Evolutionary conservation across 164 flowering plant genomes (phyloP), one percentile per base, ranked within the genome.

Genomic region (Amborella trichopoda): DNA sequence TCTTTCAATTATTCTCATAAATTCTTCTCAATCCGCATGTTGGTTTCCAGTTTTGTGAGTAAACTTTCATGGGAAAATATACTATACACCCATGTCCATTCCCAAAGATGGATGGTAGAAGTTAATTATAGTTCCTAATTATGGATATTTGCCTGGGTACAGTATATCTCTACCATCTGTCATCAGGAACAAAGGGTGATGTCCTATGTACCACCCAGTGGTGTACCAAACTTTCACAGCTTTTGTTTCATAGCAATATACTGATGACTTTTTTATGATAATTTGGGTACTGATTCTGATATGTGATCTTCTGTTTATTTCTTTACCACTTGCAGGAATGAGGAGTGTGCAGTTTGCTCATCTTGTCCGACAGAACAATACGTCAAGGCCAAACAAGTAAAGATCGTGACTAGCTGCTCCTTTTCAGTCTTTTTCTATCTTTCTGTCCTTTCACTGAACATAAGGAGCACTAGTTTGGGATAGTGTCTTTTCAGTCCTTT

Each of bases 341-440:
- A 72, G 58, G 61, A 51, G 58, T 59, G 70, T 56, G 46, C 63
- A 20, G 62, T 37, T 19, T 67, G 70, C 53, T 47, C 59, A 28
- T 34, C 27, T 18, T 40, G 68, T 22, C 39, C 67, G 18, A 61
- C 53, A 24, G 79, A 58, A 44, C 75, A 75, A 39, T 36, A n/a
- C 36, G 86, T 78, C 37, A 78, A 77, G 63, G 54, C 49, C 55
- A 78, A 76, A 61, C 84, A 89, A 85, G 96, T 81, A 24, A 14
- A 49, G 2, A 24, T 14, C 43, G 46, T 41, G 48, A 19, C 1
- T 25, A 24, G 40, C 5, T 5, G n/a, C 5, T 6, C 40, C 8
- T 37, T 37, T 37, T 5, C n/a, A 5, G 14, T 37, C 12, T 6
- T 5, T 30, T 6, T 30, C 9, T 6, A 30, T 6, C 8, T 4